These are phyloP conservation scores for Striga hermonthica DNA, from an alignment of 305 asterid species.

Conservation along the genomic window DNA sequence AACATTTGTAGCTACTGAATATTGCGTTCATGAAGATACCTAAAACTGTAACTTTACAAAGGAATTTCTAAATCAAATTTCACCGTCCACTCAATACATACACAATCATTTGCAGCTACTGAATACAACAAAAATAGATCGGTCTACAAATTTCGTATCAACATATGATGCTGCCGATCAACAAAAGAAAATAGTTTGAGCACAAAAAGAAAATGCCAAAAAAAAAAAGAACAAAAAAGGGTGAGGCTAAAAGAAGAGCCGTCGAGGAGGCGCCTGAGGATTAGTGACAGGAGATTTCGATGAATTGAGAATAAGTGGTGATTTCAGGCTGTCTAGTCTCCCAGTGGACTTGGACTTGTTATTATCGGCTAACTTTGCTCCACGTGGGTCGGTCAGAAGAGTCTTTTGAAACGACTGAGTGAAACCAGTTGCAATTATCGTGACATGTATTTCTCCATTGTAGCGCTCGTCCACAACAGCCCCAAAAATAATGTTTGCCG, in stretches of 20 bases:
- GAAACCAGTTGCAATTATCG: constrained; percentile 94
- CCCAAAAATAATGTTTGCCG: constrained; percentile 92
- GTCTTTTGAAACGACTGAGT: constrained; percentile 80
- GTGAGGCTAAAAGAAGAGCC: constrained; percentile 60
- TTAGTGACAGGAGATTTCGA: constrained; percentile 38
- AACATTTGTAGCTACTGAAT: too few relatives aligned
- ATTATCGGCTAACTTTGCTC: constrained; percentile 43
- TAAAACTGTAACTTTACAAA: too few relatives aligned
- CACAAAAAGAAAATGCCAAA: background rate
- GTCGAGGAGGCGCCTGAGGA: constrained; percentile 45
- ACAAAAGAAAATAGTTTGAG: background rate
- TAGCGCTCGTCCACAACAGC: constrained; percentile 96
- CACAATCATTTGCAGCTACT: too few relatives aligned
- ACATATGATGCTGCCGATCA: constrained; percentile 20
- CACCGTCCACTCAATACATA: too few relatives aligned
- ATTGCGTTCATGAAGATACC: too few relatives aligned
- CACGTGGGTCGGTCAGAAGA: constrained; percentile 77
- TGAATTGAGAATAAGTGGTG: constrained; percentile 48
- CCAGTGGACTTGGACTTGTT: constrained; percentile 37
- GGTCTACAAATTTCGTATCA: constrained; percentile 19
- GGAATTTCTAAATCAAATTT: too few relatives aligned
- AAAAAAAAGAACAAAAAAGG: constrained; percentile 19
- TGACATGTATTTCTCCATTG: constrained; percentile 90
- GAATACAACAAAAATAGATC: too few relatives aligned
- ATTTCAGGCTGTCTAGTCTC: constrained; percentile 40